These are phyloP conservation scores for Acer campestre DNA, from an alignment of 345 rosid species.

Conservation along the genomic window DNA sequence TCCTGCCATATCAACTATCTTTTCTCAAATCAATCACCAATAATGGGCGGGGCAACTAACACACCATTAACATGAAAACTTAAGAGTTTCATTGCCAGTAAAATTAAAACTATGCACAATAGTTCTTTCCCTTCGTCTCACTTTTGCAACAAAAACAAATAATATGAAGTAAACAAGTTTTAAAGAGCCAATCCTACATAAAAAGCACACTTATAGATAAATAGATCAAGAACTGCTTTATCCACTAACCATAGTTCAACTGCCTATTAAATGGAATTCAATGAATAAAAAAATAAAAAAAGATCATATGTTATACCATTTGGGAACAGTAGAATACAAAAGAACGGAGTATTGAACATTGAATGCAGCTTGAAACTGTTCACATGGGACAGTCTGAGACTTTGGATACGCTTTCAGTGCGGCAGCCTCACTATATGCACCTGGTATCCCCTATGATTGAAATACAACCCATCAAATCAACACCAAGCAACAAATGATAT, in stretches of 20 bases:
- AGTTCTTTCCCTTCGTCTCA: neutral
- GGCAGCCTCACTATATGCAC: slow-evolving; percentile 93
- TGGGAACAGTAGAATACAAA: slow-evolving; percentile 5
- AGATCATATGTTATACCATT: slow-evolving; percentile 1
- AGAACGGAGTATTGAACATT: slow-evolving; percentile 46
- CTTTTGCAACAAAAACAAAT: too few relatives aligned
- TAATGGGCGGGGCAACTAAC: neutral
- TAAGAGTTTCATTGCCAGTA: too few relatives aligned
- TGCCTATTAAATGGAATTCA: neutral
- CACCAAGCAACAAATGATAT: slow-evolving; percentile 21
- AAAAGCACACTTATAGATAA: too few relatives aligned
- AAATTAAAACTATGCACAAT: neutral
- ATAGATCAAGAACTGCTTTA: too few relatives aligned
- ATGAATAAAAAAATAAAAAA: neutral
- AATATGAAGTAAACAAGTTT: neutral
- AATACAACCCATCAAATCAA: slow-evolving; percentile 19
- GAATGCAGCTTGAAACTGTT: slow-evolving; percentile 78
- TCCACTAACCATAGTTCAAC: too few relatives aligned
- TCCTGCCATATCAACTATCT: neutral
- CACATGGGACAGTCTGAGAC: slow-evolving; percentile 91
- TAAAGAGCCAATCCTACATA: too few relatives aligned
- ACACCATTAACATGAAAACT: too few relatives aligned
- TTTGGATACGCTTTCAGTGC: slow-evolving; percentile 84
- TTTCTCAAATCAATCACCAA: neutral
- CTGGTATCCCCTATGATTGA: slow-evolving; percentile 71